Evolutionary conservation across 2,329 filamentous ascomycete species (phyloP).

Genomic region (Ilyonectria sp.): DNA sequence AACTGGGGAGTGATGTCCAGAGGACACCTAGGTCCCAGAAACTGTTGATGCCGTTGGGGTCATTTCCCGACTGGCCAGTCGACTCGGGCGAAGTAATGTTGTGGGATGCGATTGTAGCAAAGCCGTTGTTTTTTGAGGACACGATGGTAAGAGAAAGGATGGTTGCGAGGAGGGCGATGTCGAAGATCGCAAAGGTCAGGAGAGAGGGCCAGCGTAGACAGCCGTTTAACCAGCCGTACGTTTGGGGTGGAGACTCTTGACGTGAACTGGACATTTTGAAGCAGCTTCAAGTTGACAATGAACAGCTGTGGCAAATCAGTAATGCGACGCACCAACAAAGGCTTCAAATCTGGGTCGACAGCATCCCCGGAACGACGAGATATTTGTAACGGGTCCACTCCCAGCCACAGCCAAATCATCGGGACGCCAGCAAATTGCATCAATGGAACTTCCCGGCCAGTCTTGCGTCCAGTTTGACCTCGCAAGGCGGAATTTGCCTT

Average conservation of each 20-base stretch:
- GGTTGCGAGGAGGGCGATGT: constrained; percentile 22
- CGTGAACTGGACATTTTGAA: constrained; percentile 12
- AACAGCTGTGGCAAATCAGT: neutral
- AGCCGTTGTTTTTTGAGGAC: constrained; percentile 26
- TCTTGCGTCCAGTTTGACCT: neutral
- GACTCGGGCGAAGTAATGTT: constrained; percentile 1
- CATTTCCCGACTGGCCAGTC: neutral
- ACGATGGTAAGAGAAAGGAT: constrained; percentile 23
- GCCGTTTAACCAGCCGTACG: constrained; percentile 31
- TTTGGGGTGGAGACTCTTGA: neutral
- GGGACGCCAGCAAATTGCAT: neutral
- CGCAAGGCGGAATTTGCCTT: constrained; percentile 8
- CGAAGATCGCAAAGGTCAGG: constrained; percentile 18
- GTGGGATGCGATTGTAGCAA: constrained; percentile 21
- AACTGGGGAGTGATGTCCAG: constrained; percentile 31
- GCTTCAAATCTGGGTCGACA: neutral
- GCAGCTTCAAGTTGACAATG: too few species aligned
- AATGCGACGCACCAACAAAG: neutral
- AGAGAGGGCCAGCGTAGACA: constrained; percentile 31
- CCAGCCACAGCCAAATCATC: neutral
- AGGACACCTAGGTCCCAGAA: constrained; percentile 31
- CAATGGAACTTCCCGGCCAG: constrained; percentile 12
- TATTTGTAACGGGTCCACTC: constrained; percentile 13
- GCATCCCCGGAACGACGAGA: neutral
- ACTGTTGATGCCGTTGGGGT: neutral